Evolutionary conservation across 768 basidiomycete genomes (phyloP).

Genomic region (Trametes gibbosa): DNA sequence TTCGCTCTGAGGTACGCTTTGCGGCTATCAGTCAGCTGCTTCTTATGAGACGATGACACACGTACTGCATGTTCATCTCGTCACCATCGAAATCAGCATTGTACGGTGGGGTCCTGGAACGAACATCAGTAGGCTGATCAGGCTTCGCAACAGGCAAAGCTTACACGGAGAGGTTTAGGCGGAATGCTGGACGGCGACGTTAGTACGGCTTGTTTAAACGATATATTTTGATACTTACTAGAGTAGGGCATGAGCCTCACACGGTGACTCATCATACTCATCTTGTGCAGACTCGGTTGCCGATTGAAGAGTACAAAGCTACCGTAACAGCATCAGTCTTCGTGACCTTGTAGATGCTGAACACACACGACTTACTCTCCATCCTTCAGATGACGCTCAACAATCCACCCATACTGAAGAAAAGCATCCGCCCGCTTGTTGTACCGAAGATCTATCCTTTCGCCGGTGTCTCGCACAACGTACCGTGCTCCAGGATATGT

Average conservation of each 20-base stretch:
- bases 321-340: neutral
- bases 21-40: slow-evolving; percentile 2
- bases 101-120: slow-evolving; percentile 84
- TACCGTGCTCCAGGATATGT: slow-evolving; percentile 96
- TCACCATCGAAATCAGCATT: slow-evolving; percentile 99
- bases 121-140: slow-evolving; percentile 17
- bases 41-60: slow-evolving; percentile 23
- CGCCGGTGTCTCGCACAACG: slow-evolving; percentile 95
- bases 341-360: neutral
- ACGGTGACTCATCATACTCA: slow-evolving; percentile 99
- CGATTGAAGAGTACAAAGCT: slow-evolving; percentile 96
- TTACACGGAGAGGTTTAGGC: slow-evolving; percentile 96
- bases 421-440: slow-evolving; percentile 95
- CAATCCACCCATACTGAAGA: slow-evolving; percentile 97
- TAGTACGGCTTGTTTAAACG: neutral
- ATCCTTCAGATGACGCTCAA: slow-evolving; percentile 95
- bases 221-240: slow-evolving; percentile 53
- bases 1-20: slow-evolving; percentile 93
- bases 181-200: slow-evolving; percentile 66
- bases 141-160: slow-evolving; percentile 28
- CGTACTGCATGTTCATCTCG: slow-evolving; percentile 99
- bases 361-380: slow-evolving; percentile 78
- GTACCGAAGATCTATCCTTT: slow-evolving; percentile 94
- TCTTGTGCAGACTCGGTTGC: slow-evolving; percentile 97
- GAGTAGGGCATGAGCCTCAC: slow-evolving; percentile 98